A percentile compares a stretch with the other conserved stretches of the same genome.
These are phyloP conservation scores for Euclidium syriacum DNA, from an alignment of 345 rosid genomes.

Conservation along the genomic window DNA sequence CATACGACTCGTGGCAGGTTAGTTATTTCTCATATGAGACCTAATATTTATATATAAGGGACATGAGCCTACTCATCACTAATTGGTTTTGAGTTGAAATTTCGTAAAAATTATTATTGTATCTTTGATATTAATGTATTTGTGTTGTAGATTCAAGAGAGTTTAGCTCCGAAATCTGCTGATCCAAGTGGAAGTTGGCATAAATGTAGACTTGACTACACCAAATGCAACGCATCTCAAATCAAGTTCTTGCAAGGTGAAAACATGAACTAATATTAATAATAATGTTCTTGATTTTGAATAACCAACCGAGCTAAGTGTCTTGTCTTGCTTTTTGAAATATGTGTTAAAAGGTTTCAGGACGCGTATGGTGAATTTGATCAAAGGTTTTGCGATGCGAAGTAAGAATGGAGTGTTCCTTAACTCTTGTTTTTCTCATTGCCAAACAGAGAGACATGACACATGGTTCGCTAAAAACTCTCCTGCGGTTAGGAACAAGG, in stretches of 20 bases:
- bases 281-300: not conserved
- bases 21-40: too few relatives aligned
- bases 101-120: too few relatives aligned
- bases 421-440: conserved; percentile 32
- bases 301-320: not conserved
- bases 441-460: conserved; percentile 35
- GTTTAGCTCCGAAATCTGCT: conserved; percentile 33
- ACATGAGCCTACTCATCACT: too few relatives aligned
- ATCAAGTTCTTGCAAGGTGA: conserved; percentile 34
- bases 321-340: not conserved
- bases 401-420: conserved; percentile 28
- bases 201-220: conserved; percentile 28
- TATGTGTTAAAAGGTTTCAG: conserved; percentile 20
- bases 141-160: conserved; percentile 27
- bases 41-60: too few relatives aligned
- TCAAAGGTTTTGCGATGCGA: conserved; percentile 9
- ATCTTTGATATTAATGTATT: too few relatives aligned
- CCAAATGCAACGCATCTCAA: conserved; percentile 23
- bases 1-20: conserved; percentile 39
- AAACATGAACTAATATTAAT: conserved; percentile 4
- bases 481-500: conserved; percentile 29
- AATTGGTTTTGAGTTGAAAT: too few relatives aligned
- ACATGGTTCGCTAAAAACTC: conserved; percentile 30
- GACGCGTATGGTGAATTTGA: conserved; percentile 22
- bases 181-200: conserved; percentile 33